A percentile compares a stretch with the other conserved stretches of the same genome.
These are phyloP conservation scores for Westerdykella ornata DNA, from an alignment of 2,329 filamentous ascomycete species.

Conservation along the genomic window DNA sequence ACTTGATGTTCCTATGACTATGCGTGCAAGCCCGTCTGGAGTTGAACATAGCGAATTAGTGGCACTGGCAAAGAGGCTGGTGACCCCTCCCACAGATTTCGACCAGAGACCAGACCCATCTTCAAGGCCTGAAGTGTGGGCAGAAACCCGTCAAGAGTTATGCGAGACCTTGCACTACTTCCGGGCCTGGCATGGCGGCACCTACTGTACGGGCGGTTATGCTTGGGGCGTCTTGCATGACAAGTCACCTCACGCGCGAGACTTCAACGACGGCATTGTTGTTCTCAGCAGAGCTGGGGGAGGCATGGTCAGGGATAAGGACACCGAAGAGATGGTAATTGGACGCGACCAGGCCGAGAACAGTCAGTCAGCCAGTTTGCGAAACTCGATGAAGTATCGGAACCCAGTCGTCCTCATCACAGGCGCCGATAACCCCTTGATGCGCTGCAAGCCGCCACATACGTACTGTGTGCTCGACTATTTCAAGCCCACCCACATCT, in stretches of 20 bases:
- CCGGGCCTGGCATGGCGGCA: constrained; percentile 53
- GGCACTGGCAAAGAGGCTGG: not conserved
- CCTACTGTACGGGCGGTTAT: constrained; percentile 48
- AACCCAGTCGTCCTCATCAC: constrained; percentile 48
- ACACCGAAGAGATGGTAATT: constrained; percentile 43
- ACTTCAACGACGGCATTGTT: constrained; percentile 55
- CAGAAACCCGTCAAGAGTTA: constrained; percentile 52
- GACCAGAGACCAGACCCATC: constrained; percentile 31
- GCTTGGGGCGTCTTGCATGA: constrained; percentile 56
- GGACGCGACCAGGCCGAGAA: constrained; percentile 43
- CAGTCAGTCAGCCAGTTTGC: constrained; percentile 37
- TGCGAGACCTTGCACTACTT: constrained; percentile 61
- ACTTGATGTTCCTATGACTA: too few relatives aligned
- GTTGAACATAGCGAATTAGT: too few relatives aligned
- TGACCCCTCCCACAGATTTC: constrained; percentile 22
- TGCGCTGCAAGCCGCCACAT: constrained; percentile 48
- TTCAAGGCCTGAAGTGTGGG: constrained; percentile 49
- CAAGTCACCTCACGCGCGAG: constrained; percentile 47
- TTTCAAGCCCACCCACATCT: constrained; percentile 63
- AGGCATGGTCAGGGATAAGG: constrained; percentile 43
- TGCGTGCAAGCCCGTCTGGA: too few relatives aligned
- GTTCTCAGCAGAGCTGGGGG: constrained; percentile 59
- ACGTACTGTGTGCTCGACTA: constrained; percentile 61
- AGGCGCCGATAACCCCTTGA: constrained; percentile 48
- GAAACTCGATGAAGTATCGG: constrained; percentile 42